Base-by-base conservation (phyloP, 1,139 yeast species). In the Nakaseomyces bracarensis region DNA sequence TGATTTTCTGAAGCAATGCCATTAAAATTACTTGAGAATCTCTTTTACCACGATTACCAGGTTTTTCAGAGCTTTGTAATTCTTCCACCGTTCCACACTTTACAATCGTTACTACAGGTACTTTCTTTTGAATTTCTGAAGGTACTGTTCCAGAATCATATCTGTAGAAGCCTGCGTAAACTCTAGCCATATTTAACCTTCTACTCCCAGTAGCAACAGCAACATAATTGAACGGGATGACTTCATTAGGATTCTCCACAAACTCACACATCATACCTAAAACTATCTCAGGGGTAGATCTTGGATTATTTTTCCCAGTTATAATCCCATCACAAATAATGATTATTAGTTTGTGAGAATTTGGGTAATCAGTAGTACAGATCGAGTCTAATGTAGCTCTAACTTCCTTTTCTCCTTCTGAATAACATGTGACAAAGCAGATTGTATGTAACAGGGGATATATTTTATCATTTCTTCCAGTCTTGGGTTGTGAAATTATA, bases 21-120 rank as follows among this genome's bases (percentile, higher is more conserved):
- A 91, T 89, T 54, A 91, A 69, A 50, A 91, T 82, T 49, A 91
- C 81, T 64, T 91, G 98, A 20, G 96, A 86, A 64, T 91, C 98
- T 66, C 98, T 84, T 64, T 91, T 91, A 65, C 98, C 98, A 70
- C 98, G 79, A 64, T 91, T 91, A 56, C 98, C 98, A 6, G 98
- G 96, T 60, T 91, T 91, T 13, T 94, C 72, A 10, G 80, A 68
- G 8, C 8, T 13, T 13, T 59, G 62, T 23, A 78, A 80, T 62
- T 91, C 98, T 26, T 75, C 81, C 3, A 93, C 89, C 0, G 96
- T 83, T 50, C 98, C 98, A 65, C 96, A 86, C 63, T 91, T 91
- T 38, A 86, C 95, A 55, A 91, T 70, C 21, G 81, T 69, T 23
- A 91, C 60, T 55, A 91, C 71, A 1, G 98, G 97, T 26, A 85